Base-by-base conservation (phyloP, 1,284 basidiomycete species). In the Ustilago loliicola region DNA sequence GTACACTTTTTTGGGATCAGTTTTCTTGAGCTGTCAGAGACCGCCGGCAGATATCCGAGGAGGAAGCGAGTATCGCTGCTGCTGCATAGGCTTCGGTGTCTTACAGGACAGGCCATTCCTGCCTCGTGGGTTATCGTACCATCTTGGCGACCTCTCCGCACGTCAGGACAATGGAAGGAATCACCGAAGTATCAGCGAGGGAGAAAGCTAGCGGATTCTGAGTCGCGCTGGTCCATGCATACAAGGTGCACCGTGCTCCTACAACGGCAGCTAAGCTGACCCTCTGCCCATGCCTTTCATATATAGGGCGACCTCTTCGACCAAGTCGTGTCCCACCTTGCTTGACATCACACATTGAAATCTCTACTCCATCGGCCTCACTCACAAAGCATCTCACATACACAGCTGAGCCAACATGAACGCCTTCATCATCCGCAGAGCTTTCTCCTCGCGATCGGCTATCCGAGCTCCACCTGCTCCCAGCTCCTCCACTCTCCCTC, bases 401-500 rank as follows among this genome's bases (percentile, higher is more conserved):
- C n/a, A 25, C 27, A 50, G 11, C 48, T 27, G 55, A 40, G 13
- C n/a, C 38, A 66, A 3, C 34, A 77, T 77, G 74, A 29, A 61
- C 38, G 56, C 62, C 59, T 40, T 36, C 21, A 25, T 77, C 48
- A 50, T 51, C 40, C 69, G 74, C 40, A 60, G 74, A 38, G 55
- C 69, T 25, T 77, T 77, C 48, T 66, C 74, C 17, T 72, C 74
- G 40, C 68, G 74, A 29, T 77, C 74, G 0, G 69, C 69, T 36
- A 72, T 77, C 48, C 69, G 74, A 21, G 74, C 74, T 1, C 74
- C 74, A 25, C 74, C 74, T 8, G 69, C 74, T 3, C 74, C 74
- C 23, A 52, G 48, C 17, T 72, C 66, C 1, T 57, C 69, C 13
- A 47, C 68, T 8, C 32, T 58, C 25, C 58, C 59, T 19, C 55